These are phyloP conservation scores for Cephalotrichum gorgonifer DNA, from an alignment of 2,329 filamentous ascomycete species.

Conservation along the genomic window DNA sequence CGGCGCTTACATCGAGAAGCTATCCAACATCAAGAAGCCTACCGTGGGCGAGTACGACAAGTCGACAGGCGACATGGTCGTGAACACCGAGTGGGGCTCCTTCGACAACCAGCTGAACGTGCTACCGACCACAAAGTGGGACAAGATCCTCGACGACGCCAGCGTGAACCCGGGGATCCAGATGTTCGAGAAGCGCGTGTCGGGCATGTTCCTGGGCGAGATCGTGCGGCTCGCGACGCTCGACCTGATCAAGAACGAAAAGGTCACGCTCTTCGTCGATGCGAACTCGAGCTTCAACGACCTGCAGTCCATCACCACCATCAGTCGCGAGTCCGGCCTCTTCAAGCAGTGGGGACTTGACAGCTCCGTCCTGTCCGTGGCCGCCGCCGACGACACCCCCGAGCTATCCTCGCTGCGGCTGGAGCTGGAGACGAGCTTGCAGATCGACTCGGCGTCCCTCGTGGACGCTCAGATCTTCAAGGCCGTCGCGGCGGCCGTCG, in stretches of 20 bases:
- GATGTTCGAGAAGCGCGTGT: conserved; percentile 98
- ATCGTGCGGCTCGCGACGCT: conserved; percentile 73
- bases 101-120: conserved; percentile 92
- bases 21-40: conserved; percentile 72
- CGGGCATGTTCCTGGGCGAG: conserved; percentile 96
- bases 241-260: conserved; percentile 57
- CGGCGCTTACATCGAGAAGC: conserved; percentile 91
- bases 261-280: conserved; percentile 65
- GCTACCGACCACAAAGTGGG: conserved; percentile 76
- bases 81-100: conserved; percentile 97
- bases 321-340: conserved; percentile 56
- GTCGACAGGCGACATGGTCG: conserved; percentile 85
- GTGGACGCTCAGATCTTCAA: conserved; percentile 88
- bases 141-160: conserved; percentile 64
- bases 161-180: conserved; percentile 90
- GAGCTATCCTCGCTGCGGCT: conserved; percentile 66
- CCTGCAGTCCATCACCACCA: conserved; percentile 56
- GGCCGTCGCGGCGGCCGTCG: conserved; percentile 70
- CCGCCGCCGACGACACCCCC: conserved; percentile 67
- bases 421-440: conserved; percentile 65
- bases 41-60: conserved; percentile 62
- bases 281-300: conserved; percentile 63
- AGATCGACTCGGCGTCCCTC: conserved; percentile 63
- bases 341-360: conserved; percentile 83
- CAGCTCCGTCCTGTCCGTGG: conserved; percentile 79